These are phyloP conservation scores for Sphagnurus paluster DNA, from an alignment of 1,284 basidiomycete genomes.

Conservation along the genomic window DNA sequence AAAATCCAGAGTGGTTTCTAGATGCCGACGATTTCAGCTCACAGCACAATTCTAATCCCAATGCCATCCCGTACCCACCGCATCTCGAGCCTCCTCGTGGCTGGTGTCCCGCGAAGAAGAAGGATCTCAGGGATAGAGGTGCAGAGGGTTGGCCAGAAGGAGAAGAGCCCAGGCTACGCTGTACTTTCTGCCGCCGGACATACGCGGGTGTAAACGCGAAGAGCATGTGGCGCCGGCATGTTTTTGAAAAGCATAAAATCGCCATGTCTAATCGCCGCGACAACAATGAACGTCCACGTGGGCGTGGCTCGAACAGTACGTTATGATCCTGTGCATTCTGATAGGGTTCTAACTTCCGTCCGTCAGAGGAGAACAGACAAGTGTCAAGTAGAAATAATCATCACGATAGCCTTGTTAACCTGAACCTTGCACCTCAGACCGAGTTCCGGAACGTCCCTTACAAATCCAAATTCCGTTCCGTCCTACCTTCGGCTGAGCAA, in stretches of 20 bases:
- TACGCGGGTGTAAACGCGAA: constrained; percentile 84
- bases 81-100: constrained; percentile 76
- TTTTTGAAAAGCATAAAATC: constrained; percentile 84
- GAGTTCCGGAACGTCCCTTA: constrained; percentile 32
- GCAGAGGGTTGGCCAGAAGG: constrained; percentile 71
- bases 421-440: constrained; percentile 39
- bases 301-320: constrained; percentile 66
- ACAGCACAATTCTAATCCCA: constrained; percentile 43
- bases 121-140: constrained; percentile 64
- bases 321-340: constrained; percentile 11
- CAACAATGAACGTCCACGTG: constrained; percentile 56
- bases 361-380: constrained; percentile 47
- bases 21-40: constrained; percentile 63
- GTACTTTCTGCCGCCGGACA: constrained; percentile 77
- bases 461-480: constrained; percentile 43
- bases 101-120: constrained; percentile 79
- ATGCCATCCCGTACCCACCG: constrained; percentile 65
- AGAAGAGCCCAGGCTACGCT: constrained; percentile 72
- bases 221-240: constrained; percentile 84
- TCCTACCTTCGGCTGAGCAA: constrained; percentile 23
- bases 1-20: constrained; percentile 76
- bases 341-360: constrained; percentile 11
- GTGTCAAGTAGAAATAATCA: constrained; percentile 25
- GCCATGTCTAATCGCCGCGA: constrained; percentile 82
- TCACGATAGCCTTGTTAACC: constrained; percentile 41